Percentiles rank a stretch among this genome's conserved stretches.
These are phyloP conservation scores for Penicillium pulvis DNA, from an alignment of 495 filamentous ascomycete species.

Conservation along the genomic window DNA sequence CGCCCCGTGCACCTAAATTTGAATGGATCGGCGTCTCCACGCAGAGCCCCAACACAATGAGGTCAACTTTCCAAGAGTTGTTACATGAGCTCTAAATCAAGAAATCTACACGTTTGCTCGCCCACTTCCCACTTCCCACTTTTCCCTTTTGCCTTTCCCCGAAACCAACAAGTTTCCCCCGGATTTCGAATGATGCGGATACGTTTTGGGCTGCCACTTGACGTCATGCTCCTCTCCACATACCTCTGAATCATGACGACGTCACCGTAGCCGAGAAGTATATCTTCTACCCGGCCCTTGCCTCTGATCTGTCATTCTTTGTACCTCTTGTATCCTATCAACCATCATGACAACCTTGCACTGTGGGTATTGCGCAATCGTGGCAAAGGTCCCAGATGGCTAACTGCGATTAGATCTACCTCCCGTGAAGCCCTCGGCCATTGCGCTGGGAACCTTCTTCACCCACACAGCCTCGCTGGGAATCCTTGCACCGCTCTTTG, in stretches of 20 bases:
- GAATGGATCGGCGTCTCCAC: background rate
- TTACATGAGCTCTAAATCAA: background rate
- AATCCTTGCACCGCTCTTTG: slow-evolving; percentile 87
- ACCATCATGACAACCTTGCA: slow-evolving; percentile 62
- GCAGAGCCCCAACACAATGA: too few species aligned
- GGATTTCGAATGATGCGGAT: background rate
- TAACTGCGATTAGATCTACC: slow-evolving; percentile 68
- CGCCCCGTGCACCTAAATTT: too few species aligned
- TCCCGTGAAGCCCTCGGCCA: slow-evolving; percentile 95
- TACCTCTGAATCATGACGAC: slow-evolving; percentile 46
- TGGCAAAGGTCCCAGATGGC: background rate
- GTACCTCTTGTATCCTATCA: background rate
- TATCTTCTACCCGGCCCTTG: background rate
- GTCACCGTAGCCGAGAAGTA: slow-evolving; percentile 29
- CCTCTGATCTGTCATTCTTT: background rate
- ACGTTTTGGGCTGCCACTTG: slow-evolving; percentile 12
- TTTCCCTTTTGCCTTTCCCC: background rate
- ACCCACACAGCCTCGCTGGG: slow-evolving; percentile 82
- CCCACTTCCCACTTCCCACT: background rate
- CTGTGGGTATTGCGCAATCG: slow-evolving; percentile 49
- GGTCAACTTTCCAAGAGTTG: background rate
- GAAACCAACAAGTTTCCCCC: background rate
- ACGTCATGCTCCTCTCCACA: slow-evolving; percentile 30
- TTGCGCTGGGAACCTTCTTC: slow-evolving; percentile 93
- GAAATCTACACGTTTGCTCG: background rate